Evolutionary conservation across 1,139 yeast genomes (phyloP).

Genomic region (Blastobotrys proliferans): DNA sequence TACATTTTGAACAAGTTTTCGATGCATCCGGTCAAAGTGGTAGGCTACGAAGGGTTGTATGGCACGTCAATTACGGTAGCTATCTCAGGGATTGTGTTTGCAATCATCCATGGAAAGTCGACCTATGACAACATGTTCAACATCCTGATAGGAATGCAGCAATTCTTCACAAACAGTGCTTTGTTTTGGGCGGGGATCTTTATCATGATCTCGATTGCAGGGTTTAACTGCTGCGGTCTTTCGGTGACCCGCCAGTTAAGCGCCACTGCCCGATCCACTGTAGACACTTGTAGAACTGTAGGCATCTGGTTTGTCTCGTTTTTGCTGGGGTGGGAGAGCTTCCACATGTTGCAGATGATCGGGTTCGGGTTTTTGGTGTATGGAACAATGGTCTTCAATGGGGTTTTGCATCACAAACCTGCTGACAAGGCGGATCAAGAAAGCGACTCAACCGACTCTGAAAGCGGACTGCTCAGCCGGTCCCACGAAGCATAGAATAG

Average conservation of each 20-base stretch:
- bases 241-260: conserved; percentile 61
- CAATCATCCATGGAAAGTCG: conserved; percentile 37
- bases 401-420: conserved; percentile 42
- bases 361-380: conserved; percentile 65
- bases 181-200: conserved; percentile 52
- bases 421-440: neutral
- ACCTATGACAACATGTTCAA: conserved; percentile 53
- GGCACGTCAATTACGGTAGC: conserved; percentile 50
- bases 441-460: too few relatives aligned
- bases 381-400: conserved; percentile 75
- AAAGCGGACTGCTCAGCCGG: too few relatives aligned
- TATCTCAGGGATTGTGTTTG: conserved; percentile 43
- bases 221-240: conserved; percentile 72
- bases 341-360: conserved; percentile 53
- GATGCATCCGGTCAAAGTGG: conserved; percentile 61
- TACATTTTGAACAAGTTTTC: conserved; percentile 53
- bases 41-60: conserved; percentile 71
- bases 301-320: conserved; percentile 76
- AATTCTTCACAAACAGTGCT: conserved; percentile 42
- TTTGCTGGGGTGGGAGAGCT: conserved; percentile 73
- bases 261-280: conserved; percentile 76
- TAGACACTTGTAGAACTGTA: conserved; percentile 73
- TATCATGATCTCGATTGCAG: conserved; percentile 69
- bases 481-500: too few relatives aligned
- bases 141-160: conserved; percentile 46